Base-by-base conservation (phyloP, 192 early-diverging fungal species). In the Cetraspora pellucida region DNA sequence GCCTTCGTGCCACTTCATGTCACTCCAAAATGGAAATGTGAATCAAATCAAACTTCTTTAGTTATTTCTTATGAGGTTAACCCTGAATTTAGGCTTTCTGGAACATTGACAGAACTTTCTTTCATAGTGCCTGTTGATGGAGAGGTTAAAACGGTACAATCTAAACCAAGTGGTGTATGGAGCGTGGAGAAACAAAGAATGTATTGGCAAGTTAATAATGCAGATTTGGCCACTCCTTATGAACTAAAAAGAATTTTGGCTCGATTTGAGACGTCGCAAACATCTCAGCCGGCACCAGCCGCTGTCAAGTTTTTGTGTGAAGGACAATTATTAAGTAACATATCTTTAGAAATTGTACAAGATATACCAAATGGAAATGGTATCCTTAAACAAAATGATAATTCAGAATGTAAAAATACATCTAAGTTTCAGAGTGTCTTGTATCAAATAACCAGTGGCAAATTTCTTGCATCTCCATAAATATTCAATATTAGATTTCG, bases 21-120 rank as follows among this genome's bases (percentile, higher is more conserved):
- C 57, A 55, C 79, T 77, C 86, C 86, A 3, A 77, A 84, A 8
- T 89, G 88, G 88, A 89, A 87, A 72, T 85, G 82, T 44, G 86
- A 89, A 72, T 70, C 80, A 5, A 79, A 85, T 45, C 74, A 84
- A 74, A 83, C 86, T 2, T 72, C 83, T 10, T 66, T 89, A 9
- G 59, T 85, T 59, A 72, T 89, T 52, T 83, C 83, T 28, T 89
- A 87, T 75, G 80, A 84, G n/a, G 77, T 74, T 28, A 87, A 82
- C 16, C 58, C 63, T 1, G 67, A 80, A 21, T 84, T 77, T 63
- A 69, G 73, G 30, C 79, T 84, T 17, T 46, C 74, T 8, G 71
- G 66, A 19, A 46, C 37, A 7, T 60, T 86, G 17, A 72, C 79
- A 1, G 81, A 85, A 27, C 49, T 89, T 2, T 82, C 84, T 2